Base-by-base conservation (phyloP, 345 rosid genomes). In the Garcia nutans region DNA sequence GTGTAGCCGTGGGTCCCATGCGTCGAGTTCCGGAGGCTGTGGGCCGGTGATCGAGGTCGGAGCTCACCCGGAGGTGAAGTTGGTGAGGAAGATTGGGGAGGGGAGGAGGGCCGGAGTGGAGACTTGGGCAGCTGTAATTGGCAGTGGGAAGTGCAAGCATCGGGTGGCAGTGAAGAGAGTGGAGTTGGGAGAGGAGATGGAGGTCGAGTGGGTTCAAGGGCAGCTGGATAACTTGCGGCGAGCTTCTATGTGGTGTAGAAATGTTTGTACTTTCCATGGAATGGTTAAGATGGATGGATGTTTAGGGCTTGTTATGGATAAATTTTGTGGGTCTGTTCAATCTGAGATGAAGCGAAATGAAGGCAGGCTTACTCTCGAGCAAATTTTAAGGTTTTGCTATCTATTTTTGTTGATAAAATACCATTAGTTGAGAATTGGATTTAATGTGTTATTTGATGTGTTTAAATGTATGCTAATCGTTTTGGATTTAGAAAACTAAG, bases 341-440 rank as follows among this genome's bases (percentile, higher is more conserved):
- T 90, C 94, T 2, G 98, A 89, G 79, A 93, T 96, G 98, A 86
- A 84, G 86, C 87, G 87, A 24, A 93, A 92, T 73, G 96, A 90
- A 84, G 99, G 99, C 70, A 85, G 99, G 76, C 93, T 96, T 72
- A 93, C 98, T 80, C 85, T 96, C 81, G 98, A 93, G 85, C 99
- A 96, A 87, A 91, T 96, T 78, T 77, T 96, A 74, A 93, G 98
- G 99, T 93, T 82, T 64, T 28, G 58, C 65, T 65, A 0, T 37
- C 31, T 28, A 28, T 60, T 72, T 3, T 11, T 42, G 52, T 28
- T 47, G 28, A 74, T 63, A 10, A 47, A 33, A 6, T 42, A 28
- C 52, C 22, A 1, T 33, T 20, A 52, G 49, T 54, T 37, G 57
- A 23, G 20, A 15, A 61, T 60, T 44, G 7, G 56, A 76, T 68